Conservation (phyloP, 2,329 filamentous ascomycete genomes). For the Microthyrium microscopicum region DNA sequence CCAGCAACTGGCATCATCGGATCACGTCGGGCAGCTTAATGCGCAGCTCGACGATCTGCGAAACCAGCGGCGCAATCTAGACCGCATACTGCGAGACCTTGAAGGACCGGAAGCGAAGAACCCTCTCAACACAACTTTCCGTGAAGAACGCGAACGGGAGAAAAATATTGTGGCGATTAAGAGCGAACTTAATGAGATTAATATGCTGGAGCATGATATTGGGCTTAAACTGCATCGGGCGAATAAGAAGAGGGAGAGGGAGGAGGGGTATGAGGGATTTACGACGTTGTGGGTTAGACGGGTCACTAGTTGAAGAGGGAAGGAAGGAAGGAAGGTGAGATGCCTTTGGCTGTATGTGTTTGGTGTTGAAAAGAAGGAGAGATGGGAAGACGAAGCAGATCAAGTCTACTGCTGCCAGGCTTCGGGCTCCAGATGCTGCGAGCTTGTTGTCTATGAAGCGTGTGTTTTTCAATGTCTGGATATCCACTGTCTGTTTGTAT, state of each 20-base stretch:
- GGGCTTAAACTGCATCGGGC: slow-evolving; percentile 24
- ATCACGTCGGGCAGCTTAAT: slow-evolving; percentile 21
- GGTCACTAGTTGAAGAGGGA: slow-evolving; percentile 16
- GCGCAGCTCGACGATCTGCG: slow-evolving; percentile 23
- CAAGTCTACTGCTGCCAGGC: too few relatives aligned
- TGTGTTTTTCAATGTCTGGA: too few relatives aligned
- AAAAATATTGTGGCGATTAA: slow-evolving; percentile 19
- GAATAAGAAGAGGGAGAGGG: slow-evolving; percentile 21
- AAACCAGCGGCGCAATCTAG: slow-evolving; percentile 21
- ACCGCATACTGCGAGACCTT: slow-evolving; percentile 19
- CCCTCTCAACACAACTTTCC: slow-evolving; percentile 21
- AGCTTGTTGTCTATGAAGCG: too few relatives aligned
- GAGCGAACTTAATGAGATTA: slow-evolving; percentile 22
- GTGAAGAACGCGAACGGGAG: slow-evolving; percentile 18
- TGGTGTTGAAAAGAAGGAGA: too few relatives aligned
- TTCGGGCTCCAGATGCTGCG: too few relatives aligned
- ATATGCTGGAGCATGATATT: slow-evolving; percentile 21
- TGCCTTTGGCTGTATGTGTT: too few relatives aligned
- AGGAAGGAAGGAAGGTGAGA: not conserved
- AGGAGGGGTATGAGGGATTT: slow-evolving; percentile 16
- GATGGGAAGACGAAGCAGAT: too few relatives aligned
- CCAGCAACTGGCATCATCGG: slow-evolving; percentile 16
- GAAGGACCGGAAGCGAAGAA: slow-evolving; percentile 19
- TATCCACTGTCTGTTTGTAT: too few relatives aligned
- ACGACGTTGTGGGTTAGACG: slow-evolving; percentile 23